phyloP scores from a whole-genome alignment of 306 rosid species.

The Gastrolobium bilobum region DNA sequence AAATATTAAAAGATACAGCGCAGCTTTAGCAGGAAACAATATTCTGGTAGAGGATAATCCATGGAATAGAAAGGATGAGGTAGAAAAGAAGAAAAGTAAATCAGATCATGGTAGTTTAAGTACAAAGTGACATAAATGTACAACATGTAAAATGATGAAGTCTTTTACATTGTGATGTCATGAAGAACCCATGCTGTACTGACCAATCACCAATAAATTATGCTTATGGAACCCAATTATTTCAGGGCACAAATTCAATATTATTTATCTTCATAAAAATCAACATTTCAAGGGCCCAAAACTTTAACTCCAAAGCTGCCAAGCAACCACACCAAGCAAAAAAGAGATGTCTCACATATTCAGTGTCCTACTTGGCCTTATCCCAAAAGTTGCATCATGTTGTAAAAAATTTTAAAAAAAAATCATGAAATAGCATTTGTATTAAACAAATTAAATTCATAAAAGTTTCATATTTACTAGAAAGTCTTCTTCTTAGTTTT shows the following conservation, averaged over 20 bases:
- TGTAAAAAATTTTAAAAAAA: neutral
- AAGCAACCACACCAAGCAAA: constrained; percentile 1
- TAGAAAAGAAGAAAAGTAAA: neutral
- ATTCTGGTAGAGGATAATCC: constrained; percentile 26
- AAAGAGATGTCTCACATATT: neutral
- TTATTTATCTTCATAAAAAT: neutral
- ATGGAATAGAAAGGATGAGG: constrained; percentile 4
- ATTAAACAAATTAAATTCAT: neutral
- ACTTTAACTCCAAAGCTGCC: neutral
- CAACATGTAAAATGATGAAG: neutral
- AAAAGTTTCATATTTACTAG: neutral
- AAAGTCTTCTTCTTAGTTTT: neutral
- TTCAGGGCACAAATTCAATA: neutral
- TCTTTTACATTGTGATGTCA: neutral
- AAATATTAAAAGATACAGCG: constrained; percentile 11
- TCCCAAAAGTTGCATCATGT: neutral
- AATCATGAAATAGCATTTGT: neutral
- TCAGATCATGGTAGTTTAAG: neutral
- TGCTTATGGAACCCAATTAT: neutral
- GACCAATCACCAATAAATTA: neutral
- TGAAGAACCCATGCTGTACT: neutral
- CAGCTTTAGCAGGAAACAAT: neutral
- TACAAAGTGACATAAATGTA: constrained; percentile 12
- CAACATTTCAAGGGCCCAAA: neutral
- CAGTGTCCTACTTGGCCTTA: neutral